phyloP scores from a whole-genome alignment of 2,329 filamentous ascomycete species.

The Pseudogymnoascus sp. region DNA sequence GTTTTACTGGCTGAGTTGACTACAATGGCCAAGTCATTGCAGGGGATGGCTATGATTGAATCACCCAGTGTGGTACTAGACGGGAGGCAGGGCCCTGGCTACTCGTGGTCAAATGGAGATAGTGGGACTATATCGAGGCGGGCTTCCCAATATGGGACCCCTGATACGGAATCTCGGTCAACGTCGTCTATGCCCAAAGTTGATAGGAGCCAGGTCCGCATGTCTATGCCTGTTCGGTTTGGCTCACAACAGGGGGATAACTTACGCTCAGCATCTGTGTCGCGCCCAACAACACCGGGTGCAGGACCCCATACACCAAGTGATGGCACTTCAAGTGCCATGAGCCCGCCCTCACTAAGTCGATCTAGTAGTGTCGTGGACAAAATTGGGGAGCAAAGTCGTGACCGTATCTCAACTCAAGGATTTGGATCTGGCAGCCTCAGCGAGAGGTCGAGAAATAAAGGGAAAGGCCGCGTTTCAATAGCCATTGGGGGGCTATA shows the following conservation, averaged over 20 bases:
- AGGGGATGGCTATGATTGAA: slow-evolving; percentile 66
- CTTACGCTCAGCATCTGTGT: slow-evolving; percentile 30
- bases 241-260: slow-evolving; percentile 29
- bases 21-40: slow-evolving; percentile 62
- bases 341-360: background rate
- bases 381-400: slow-evolving; percentile 19
- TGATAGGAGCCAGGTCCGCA: slow-evolving; percentile 58
- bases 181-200: slow-evolving; percentile 43
- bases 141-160: slow-evolving; percentile 47
- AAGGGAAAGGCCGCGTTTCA: slow-evolving; percentile 69
- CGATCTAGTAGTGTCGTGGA: slow-evolving; percentile 9
- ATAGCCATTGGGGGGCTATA: slow-evolving; percentile 80
- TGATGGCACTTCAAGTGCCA: slow-evolving; percentile 10
- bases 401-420: slow-evolving; percentile 52
- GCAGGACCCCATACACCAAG: slow-evolving; percentile 32
- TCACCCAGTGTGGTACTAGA: slow-evolving; percentile 54
- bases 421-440: slow-evolving; percentile 66
- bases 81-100: slow-evolving; percentile 35
- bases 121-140: slow-evolving; percentile 37
- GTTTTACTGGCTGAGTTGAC: slow-evolving; percentile 68
- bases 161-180: slow-evolving; percentile 39
- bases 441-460: slow-evolving; percentile 69
- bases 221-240: slow-evolving; percentile 69
- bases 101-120: slow-evolving; percentile 36
- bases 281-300: slow-evolving; percentile 22